Evolutionary conservation across 306 rosid genomes (phyloP), one percentile per base, ranked within the genome.

Genomic region (Lathyrus sativus): DNA sequence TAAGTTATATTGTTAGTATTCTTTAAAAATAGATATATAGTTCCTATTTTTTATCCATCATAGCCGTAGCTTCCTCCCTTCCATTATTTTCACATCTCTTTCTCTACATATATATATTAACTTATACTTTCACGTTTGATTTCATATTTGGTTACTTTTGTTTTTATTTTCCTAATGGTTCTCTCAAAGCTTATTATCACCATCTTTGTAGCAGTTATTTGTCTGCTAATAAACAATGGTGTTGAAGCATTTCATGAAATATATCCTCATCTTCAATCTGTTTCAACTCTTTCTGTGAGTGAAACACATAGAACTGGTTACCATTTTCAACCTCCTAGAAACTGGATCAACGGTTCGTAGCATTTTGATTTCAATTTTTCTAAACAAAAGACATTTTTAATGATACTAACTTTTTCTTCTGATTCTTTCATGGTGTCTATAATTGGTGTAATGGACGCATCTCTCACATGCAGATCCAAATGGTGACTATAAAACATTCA

Each of bases 301-400:
- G 68, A 35, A 12, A 5, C 17, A 9, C 88, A 85, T 75, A 80
- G 90, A 83, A 85, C 97, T 58, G 83, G 65, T 1, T 93, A 71
- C 61, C 98, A 93, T 73, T 93, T 93, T 59, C 98, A 85, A 66
- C 97, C 98, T 76, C 85, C 71, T 22, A 77, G 7, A 18, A 67
- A 93, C 73, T 93, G 98, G 98, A 93, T 93, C 9, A 93, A 93
- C 63, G 97, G 98, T 90, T 42, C 2, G 81, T 71, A 58, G 62
- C 17, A 9, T 44, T 35, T 6, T 7, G 0, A 35, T 33, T 5
- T 35, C 7, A 35, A 6, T 5, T 33, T 33, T 33, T 33, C 37
- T 31, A 31, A 31, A 24, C 26, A 24, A 24, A 24, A 24, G 26
- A 24, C 26, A 24, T 24, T 24, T 24, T 24, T 24, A 13, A 8